A percentile compares a stretch with the other conserved stretches of the same genome.
These are phyloP conservation scores for Phytophthora vignae DNA, from an alignment of 352 stramenopile species.

Conservation along the genomic window DNA sequence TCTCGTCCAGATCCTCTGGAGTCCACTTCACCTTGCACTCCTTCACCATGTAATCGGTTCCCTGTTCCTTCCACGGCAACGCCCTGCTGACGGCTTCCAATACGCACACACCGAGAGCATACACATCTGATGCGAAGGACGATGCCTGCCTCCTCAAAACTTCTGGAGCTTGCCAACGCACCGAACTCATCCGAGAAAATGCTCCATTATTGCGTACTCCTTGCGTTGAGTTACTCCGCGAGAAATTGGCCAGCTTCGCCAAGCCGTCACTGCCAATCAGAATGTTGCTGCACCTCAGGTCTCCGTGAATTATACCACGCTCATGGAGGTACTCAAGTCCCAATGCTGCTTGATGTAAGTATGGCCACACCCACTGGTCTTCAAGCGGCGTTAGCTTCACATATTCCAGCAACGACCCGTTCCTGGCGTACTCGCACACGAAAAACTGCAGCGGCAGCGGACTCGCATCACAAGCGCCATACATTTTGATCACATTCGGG, in stretches of 20 bases:
- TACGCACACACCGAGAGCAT: too few relatives aligned
- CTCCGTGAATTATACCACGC: constrained; percentile 20
- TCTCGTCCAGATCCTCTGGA: too few relatives aligned
- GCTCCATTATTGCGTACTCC: neutral
- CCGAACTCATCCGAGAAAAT: neutral
- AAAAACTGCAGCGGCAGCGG: neutral
- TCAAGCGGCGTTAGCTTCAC: neutral
- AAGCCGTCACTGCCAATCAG: constrained; percentile 29
- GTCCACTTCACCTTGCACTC: too few relatives aligned
- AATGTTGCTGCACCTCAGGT: constrained; percentile 43
- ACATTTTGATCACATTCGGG: constrained; percentile 8
- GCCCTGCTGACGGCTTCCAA: too few relatives aligned
- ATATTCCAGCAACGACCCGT: constrained; percentile 11
- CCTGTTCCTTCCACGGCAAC: too few relatives aligned
- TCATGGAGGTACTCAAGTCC: constrained; percentile 19
- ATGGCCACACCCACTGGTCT: constrained; percentile 7
- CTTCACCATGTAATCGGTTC: too few relatives aligned
- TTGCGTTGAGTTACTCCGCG: too few relatives aligned
- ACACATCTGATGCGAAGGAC: too few relatives aligned
- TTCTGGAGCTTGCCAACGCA: neutral
- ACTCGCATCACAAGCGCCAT: neutral
- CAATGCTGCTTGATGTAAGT: constrained; percentile 12
- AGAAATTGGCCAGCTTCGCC: neutral
- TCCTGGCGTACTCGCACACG: neutral
- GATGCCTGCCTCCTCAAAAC: too few relatives aligned